These are phyloP conservation scores for Aspergillus chevalieri DNA, from an alignment of 2,329 filamentous ascomycete species.

Conservation along the genomic window DNA sequence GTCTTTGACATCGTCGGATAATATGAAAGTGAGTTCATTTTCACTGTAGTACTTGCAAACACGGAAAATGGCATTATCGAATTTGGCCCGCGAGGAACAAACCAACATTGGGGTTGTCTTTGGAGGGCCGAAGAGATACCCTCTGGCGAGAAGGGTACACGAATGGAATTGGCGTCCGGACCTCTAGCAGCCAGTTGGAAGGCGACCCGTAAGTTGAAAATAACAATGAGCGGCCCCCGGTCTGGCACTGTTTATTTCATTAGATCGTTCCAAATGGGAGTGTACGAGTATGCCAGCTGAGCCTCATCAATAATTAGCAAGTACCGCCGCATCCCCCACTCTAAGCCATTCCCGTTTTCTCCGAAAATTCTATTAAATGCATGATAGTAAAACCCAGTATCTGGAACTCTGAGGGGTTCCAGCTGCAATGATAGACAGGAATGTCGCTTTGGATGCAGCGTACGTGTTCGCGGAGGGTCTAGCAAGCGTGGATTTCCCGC, in stretches of 20 bases:
- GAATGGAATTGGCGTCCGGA: neutral
- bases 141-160: neutral
- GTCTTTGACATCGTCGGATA: neutral
- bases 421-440: too few relatives aligned
- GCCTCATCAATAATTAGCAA: neutral
- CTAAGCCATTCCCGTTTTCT: neutral
- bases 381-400: neutral
- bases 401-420: neutral
- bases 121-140: neutral
- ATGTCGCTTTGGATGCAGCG: too few relatives aligned
- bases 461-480: neutral
- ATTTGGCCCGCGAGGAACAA: neutral
- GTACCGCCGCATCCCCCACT: neutral
- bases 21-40: neutral
- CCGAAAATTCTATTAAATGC: neutral
- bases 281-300: neutral
- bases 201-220: neutral
- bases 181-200: neutral
- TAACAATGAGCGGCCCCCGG: neutral
- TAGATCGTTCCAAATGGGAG: neutral
- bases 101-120: neutral
- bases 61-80: neutral
- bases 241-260: neutral
- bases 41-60: neutral
- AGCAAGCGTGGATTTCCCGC: neutral